phyloP scores from a whole-genome alignment of 179 eudicot genomes.

The Vitellaria paradoxa region DNA sequence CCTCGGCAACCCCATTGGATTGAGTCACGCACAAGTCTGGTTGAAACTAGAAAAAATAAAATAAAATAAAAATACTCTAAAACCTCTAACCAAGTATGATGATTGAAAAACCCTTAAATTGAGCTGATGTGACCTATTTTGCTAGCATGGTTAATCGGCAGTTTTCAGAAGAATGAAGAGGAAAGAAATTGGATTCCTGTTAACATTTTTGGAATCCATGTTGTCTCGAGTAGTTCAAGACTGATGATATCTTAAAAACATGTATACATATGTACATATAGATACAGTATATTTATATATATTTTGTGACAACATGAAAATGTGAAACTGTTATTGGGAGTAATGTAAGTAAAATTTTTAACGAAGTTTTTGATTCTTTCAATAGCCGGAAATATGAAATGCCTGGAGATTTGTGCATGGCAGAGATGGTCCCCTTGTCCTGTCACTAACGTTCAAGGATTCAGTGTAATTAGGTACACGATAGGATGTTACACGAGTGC shows the following conservation, averaged over 20 bases:
- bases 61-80: no score
- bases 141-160: no score
- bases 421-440: constrained; percentile 17
- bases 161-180: neutral
- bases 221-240: neutral
- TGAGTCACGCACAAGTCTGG: neutral
- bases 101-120: no score
- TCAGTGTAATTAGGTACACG: neutral
- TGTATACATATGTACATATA: no score
- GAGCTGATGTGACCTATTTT: no score
- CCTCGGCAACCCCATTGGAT: neutral
- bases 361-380: neutral
- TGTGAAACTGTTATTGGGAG: neutral
- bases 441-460: neutral
- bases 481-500: neutral
- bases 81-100: no score
- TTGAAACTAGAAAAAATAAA: neutral
- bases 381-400: neutral
- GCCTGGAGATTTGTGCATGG: constrained; percentile 8
- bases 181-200: neutral
- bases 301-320: neutral
- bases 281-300: no score
- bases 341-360: neutral
- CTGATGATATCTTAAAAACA: neutral
- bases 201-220: neutral